These are phyloP conservation scores for Pleurotus salmoneostramineus DNA, from an alignment of 768 basidiomycete genomes.

Conservation along the genomic window DNA sequence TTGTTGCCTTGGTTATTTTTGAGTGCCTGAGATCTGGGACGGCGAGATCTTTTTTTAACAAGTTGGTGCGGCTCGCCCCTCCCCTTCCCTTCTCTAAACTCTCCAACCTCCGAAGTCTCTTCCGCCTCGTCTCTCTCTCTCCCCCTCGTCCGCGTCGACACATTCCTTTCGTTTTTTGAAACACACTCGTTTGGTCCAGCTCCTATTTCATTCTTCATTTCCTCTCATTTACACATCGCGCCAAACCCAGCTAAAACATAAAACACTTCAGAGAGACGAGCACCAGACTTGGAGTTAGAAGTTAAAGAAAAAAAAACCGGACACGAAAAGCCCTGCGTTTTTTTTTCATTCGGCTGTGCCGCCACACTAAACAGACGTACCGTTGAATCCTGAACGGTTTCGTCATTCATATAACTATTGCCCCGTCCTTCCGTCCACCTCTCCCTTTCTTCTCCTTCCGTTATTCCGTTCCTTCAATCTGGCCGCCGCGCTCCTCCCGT, in stretches of 20 bases:
- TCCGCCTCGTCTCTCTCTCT: background rate
- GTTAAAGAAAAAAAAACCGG: too few species aligned
- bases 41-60: conserved; percentile 5
- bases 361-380: background rate
- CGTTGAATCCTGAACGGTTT: too few species aligned
- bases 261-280: too few species aligned
- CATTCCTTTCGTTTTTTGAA: conserved; percentile 2
- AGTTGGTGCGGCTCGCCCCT: background rate
- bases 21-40: background rate
- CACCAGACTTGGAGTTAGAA: too few species aligned
- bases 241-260: too few species aligned
- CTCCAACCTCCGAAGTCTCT: too few species aligned
- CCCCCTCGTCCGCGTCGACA: background rate
- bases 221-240: background rate
- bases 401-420: background rate
- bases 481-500: conserved; percentile 18
- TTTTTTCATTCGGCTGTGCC: conserved; percentile 10
- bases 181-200: conserved; percentile 4
- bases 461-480: conserved; percentile 13
- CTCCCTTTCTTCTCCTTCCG: too few species aligned
- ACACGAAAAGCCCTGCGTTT: conserved; percentile 1
- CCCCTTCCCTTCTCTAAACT: background rate
- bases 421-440: conserved; percentile 3
- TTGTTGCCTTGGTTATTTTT: too few species aligned
- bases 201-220: conserved; percentile 2